These are phyloP conservation scores for Leavenworthia alabamica DNA, from an alignment of 345 rosid species.

Conservation along the genomic window DNA sequence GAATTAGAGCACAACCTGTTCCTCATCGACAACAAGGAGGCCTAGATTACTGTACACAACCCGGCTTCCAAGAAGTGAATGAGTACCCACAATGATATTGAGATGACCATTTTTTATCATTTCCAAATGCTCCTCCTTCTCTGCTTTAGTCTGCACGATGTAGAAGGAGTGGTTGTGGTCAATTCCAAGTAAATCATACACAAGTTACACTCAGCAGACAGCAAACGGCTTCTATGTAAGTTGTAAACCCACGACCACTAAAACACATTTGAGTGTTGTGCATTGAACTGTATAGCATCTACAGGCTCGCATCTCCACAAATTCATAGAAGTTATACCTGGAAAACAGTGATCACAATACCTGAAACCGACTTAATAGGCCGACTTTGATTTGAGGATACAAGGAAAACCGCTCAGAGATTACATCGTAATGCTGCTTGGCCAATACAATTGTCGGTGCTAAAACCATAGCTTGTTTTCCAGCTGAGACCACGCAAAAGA, in stretches of 20 bases:
- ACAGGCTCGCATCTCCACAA: conserved; percentile 2
- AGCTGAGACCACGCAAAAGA: conserved; percentile 73
- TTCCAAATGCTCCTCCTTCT: conserved; percentile 57
- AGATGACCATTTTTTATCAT: conserved; percentile 77
- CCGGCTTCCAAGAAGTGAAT: conserved; percentile 91
- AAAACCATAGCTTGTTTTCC: conserved; percentile 97
- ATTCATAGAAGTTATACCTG: not conserved
- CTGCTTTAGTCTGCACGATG: conserved; percentile 65
- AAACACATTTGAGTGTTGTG: not conserved
- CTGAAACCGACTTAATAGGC: conserved; percentile 94
- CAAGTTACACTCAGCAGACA: not conserved
- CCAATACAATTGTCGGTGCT: conserved; percentile 91
- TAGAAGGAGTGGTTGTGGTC: conserved; percentile 20
- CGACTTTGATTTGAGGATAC: conserved; percentile 59
- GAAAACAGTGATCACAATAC: conserved; percentile 32
- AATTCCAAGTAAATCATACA: conserved; percentile 10
- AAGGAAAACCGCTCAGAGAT: conserved; percentile 67
- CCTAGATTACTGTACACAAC: conserved; percentile 88
- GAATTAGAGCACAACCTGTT: conserved; percentile 61
- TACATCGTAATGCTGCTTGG: conserved; percentile 91
- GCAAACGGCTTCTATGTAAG: conserved; percentile 1
- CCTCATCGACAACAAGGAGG: conserved; percentile 96
- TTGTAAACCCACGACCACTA: not conserved
- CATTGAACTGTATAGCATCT: not conserved
- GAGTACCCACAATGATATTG: conserved; percentile 87